A percentile compares a stretch with the other conserved stretches of the same genome.
Conservation (phyloP, 805 yeast genomes). For the Starmerella scarabaei region DNA sequence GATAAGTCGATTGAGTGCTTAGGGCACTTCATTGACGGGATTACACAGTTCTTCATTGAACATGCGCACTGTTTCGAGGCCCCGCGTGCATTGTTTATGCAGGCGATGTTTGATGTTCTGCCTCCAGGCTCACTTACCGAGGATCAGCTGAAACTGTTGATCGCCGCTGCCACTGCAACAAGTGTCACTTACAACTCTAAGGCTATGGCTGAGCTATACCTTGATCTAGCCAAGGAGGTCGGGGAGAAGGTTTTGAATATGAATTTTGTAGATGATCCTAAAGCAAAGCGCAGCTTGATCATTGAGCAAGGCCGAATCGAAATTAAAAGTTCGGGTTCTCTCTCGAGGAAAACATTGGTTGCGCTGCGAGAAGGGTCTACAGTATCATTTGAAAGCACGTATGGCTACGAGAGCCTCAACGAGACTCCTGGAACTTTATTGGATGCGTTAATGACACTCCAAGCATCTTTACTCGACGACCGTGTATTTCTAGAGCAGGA, state of each 20-base stretch:
- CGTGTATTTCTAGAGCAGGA: no score
- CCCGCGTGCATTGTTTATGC: constrained; percentile 14
- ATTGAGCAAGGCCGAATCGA: not conserved
- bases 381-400: not conserved
- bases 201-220: constrained; percentile 16
- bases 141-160: constrained; percentile 10
- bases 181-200: constrained; percentile 14
- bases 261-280: not conserved
- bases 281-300: not conserved
- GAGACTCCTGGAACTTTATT: not conserved
- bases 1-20: constrained; percentile 25
- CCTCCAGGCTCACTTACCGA: constrained; percentile 1
- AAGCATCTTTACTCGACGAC: not conserved
- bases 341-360: not conserved
- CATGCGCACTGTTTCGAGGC: constrained; percentile 51
- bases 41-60: constrained; percentile 37
- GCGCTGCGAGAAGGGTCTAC: not conserved
- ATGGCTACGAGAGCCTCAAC: not conserved
- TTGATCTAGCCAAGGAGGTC: not conserved
- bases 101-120: constrained; percentile 7
- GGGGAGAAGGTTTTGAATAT: not conserved
- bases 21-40: constrained; percentile 21
- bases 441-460: not conserved
- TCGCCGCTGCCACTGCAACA: constrained; percentile 13
- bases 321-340: not conserved